Conservation (phyloP, 2,329 filamentous ascomycete genomes). For the Colletotrichum caudatum region DNA sequence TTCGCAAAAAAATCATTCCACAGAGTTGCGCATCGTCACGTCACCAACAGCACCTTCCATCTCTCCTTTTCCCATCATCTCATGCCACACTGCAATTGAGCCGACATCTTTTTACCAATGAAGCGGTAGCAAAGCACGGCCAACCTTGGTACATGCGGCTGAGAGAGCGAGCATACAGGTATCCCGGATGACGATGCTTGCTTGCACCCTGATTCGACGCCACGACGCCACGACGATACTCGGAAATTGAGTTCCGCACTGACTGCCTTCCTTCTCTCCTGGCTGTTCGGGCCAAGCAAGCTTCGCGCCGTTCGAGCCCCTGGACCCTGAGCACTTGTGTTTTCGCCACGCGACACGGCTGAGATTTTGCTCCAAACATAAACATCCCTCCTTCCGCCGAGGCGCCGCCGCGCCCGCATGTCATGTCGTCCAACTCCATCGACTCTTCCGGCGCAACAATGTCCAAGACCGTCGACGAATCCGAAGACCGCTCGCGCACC, state of each 20-base stretch:
- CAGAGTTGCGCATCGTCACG: background rate
- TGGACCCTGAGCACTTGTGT: conserved; percentile 6
- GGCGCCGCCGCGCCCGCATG: background rate
- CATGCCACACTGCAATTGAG: background rate
- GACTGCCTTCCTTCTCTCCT: background rate
- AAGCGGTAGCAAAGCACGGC: background rate
- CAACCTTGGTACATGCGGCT: conserved; percentile 30
- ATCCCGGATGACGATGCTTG: conserved; percentile 1
- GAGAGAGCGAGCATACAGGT: conserved; percentile 1
- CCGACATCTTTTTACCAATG: background rate
- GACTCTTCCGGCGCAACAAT: conserved; percentile 30
- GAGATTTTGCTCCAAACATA: background rate
- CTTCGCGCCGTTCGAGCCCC: conserved; percentile 12
- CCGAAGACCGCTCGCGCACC: conserved; percentile 29
- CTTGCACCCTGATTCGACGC: conserved; percentile 13
- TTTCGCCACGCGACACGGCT: conserved; percentile 22
- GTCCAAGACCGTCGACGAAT: conserved; percentile 25
- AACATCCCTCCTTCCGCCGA: background rate
- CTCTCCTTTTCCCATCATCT: background rate
- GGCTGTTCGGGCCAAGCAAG: background rate
- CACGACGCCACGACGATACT: conserved; percentile 23
- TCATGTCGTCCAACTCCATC: conserved; percentile 17
- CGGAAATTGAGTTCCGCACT: conserved; percentile 14
- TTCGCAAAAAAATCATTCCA: background rate
- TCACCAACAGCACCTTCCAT: background rate